Percentiles rank a stretch among this genome's conserved stretches.
phyloP scores from a whole-genome alignment of 1,284 basidiomycete species.

The Moesziomyces sp. region DNA sequence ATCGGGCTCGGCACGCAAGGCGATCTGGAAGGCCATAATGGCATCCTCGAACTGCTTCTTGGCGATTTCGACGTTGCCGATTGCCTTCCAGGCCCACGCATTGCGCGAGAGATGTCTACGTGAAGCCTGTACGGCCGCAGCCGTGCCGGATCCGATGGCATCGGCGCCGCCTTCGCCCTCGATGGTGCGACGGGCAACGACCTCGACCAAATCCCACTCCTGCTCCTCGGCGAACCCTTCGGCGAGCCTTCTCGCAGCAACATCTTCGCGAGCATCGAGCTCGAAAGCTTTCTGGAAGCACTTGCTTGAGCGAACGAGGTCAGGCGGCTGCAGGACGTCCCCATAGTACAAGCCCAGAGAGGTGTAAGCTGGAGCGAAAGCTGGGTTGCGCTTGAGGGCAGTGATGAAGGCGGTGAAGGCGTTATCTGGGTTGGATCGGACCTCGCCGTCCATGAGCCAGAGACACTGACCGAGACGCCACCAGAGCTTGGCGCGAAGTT shows the following conservation, averaged over 20 bases:
- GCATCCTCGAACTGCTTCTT: constrained; percentile 80
- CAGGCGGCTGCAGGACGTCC: constrained; percentile 77
- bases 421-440: constrained; percentile 53
- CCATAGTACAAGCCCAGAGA: constrained; percentile 91
- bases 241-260: constrained; percentile 84
- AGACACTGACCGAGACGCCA: constrained; percentile 84
- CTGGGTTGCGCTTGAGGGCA: constrained; percentile 79
- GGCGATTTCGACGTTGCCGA: constrained; percentile 87
- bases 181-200: constrained; percentile 88
- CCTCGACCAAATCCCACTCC: constrained; percentile 95
- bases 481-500: constrained; percentile 77
- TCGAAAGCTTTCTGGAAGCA: constrained; percentile 99
- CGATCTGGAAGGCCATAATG: constrained; percentile 87
- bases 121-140: constrained; percentile 28
- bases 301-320: constrained; percentile 86
- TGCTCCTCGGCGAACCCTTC: constrained; percentile 89
- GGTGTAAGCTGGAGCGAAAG: constrained; percentile 91
- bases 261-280: constrained; percentile 86
- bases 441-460: constrained; percentile 78
- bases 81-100: constrained; percentile 98
- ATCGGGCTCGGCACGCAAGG: constrained; percentile 81
- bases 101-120: constrained; percentile 73
- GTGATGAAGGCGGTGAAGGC: constrained; percentile 78
- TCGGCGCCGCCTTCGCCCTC: constrained; percentile 73
- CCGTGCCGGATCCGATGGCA: constrained; percentile 29